Base-by-base conservation (phyloP, 768 basidiomycete species). In the Omphalotus guepiniiformis region DNA sequence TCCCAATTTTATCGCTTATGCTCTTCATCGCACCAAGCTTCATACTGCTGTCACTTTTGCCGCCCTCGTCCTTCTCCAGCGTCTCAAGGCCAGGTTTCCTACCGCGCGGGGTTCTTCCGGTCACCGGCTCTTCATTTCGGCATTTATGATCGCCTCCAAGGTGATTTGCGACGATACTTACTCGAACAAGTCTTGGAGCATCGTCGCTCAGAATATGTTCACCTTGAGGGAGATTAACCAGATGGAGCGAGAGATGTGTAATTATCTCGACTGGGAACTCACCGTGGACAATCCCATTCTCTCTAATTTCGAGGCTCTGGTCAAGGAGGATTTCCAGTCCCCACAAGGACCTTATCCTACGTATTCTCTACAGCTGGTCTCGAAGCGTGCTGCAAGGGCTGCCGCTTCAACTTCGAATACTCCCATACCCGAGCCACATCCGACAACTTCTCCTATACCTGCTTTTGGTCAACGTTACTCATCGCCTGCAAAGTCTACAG, bases 131-230 rank as follows among this genome's bases (percentile, higher is more conserved):
- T 93, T 93, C 68, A 88, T 94, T 37, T 91, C 89, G 1, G 90
- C 91, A 0, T 91, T 92, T 64, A 94, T 94, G 91, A 89, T 93
- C 59, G 82, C 88, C 2, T 85, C 83, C 8, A 92, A 92, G 60
- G 86, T 93, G n/a, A 86, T 92, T 40, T 93, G 91, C 67, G 91
- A 94, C 70, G 91, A 93, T 57, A 93, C 90, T 0, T 94, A 93
- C 63, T 90, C 87, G 13, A 93, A 93, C 76, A 91, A 92, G 61
- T 88, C 86, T 0, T 94, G 92, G 92, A 79, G 81, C 4, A 86
- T 93, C 37, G 92, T 94, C 32, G 91, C 88, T 0, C 89, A 93
- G 63, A 83, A 81, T 23, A 85, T 92, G 80, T 94, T 93, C 57
- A 75, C 73, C 3, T 69, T 94, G 6, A 77, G 87, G 38, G 93